Evolutionary conservation across 73 alveolate genomes (phyloP), one percentile per base, ranked within the genome.

Genomic region (Paraurostyla sp.): DNA sequence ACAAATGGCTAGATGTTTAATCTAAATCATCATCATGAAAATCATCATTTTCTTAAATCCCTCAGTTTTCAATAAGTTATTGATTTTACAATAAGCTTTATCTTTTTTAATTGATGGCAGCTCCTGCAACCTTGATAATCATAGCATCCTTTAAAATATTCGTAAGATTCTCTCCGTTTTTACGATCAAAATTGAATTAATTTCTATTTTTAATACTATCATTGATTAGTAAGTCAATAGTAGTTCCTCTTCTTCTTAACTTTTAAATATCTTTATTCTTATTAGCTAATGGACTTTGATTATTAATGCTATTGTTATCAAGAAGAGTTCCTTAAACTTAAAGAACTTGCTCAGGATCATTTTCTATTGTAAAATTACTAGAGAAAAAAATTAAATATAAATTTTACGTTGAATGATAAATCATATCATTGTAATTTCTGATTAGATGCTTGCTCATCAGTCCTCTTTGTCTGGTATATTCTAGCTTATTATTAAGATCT

Each of bases 391-490:
- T n/a, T 15, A 15, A 65, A 3, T 43, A 2, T 45, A 40, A 13
- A 18, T 25, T n/a, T 43, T 73, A 73, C 86, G 42, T 2, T 4
- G 86, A 73, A 29, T 73, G 71, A 27, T 25, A 73, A 29, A 73
- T 73, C 86, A 73, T 73, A 45, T 73, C 86, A 45, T 73, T 73
- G 27, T 73, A 48, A 27, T 43, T 73, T 46, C 86, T 73, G 42
- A 73, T 73, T 50, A 73, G 32, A 23, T 73, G 71, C 52, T 73
- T 73, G 2, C 62, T 33, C 54, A 73, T 48, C 6, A 48, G 22
- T 6, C 86, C 86, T 48, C 46, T 73, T 45, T 2, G 13, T 48
- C 86, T 73, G 11, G 35, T 16, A 20, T 6, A 1, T 32, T 73
- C 86, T 23, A 73, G 27, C 46, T 73, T 45, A 2, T 20, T 20